Conservation (phyloP, 176 grass and related monocot species). For the Rhynchospora breviuscula region DNA sequence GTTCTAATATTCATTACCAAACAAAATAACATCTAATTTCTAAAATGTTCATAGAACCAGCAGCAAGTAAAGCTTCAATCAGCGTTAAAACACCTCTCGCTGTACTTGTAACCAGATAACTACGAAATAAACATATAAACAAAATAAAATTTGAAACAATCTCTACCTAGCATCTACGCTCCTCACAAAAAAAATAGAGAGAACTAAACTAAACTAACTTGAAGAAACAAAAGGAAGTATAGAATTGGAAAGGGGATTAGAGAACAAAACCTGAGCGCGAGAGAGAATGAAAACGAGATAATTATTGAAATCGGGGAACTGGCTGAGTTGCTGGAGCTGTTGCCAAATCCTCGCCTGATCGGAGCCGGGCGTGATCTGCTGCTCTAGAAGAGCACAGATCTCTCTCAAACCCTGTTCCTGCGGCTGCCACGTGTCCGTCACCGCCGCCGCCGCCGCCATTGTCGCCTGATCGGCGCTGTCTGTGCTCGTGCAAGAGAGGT, state of each 20-base stretch:
- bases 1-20: background rate
- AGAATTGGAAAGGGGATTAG: background rate
- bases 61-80: background rate
- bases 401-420: slow-evolving; percentile 94
- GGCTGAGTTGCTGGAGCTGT: slow-evolving; percentile 88
- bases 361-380: slow-evolving; percentile 90
- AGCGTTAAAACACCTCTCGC: background rate
- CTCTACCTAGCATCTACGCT: background rate
- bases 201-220: no score
- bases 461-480: slow-evolving; percentile 1
- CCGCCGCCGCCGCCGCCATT: slow-evolving; percentile 33
- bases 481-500: background rate
- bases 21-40: background rate
- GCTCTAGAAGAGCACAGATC: slow-evolving; percentile 82
- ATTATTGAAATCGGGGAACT: slow-evolving; percentile 99
- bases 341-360: slow-evolving; percentile 88
- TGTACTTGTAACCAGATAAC: background rate
- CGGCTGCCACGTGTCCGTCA: slow-evolving; percentile 74
- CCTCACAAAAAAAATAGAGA: background rate
- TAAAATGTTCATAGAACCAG: background rate
- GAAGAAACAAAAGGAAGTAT: background rate
- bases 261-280: slow-evolving; percentile 48
- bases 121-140: background rate
- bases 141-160: background rate
- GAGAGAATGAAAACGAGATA: slow-evolving; percentile 87